These are phyloP conservation scores for Cryptococcus maquisensis DNA, from an alignment of 1,284 basidiomycete genomes.

Conservation along the genomic window DNA sequence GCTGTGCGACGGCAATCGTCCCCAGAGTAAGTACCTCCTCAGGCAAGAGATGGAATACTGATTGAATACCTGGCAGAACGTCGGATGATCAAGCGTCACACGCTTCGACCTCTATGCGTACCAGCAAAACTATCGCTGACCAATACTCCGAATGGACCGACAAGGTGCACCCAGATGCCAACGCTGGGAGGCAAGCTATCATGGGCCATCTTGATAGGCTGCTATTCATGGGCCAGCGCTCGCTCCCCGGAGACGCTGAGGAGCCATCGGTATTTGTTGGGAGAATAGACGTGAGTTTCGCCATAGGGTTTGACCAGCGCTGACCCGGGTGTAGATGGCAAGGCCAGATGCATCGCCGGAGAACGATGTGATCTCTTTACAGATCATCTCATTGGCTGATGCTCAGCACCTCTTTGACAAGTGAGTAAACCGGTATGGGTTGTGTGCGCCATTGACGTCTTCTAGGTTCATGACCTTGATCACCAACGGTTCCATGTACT, in stretches of 20 bases:
- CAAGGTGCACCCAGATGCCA: conserved; percentile 2
- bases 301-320: neutral
- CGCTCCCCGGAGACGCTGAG: neutral
- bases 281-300: conserved; percentile 16
- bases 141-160: conserved; percentile 9
- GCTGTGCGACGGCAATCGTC: conserved; percentile 9
- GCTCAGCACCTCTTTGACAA: conserved; percentile 14
- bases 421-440: conserved; percentile 2
- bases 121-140: conserved; percentile 4
- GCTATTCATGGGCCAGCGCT: neutral
- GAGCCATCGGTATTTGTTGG: conserved; percentile 14
- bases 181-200: conserved; percentile 1
- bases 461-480: conserved; percentile 14
- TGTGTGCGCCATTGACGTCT: neutral
- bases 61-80: neutral
- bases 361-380: conserved; percentile 17
- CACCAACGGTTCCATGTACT: conserved; percentile 18
- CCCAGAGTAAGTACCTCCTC: conserved; percentile 9
- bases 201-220: conserved; percentile 3
- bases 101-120: neutral
- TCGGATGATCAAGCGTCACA: neutral
- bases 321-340: conserved; percentile 9
- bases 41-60: neutral
- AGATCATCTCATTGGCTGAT: conserved; percentile 12
- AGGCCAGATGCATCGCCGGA: conserved; percentile 17